These are phyloP conservation scores for Cephalotrichum gorgonifer DNA, from an alignment of 2,329 filamentous ascomycete species.

Conservation along the genomic window DNA sequence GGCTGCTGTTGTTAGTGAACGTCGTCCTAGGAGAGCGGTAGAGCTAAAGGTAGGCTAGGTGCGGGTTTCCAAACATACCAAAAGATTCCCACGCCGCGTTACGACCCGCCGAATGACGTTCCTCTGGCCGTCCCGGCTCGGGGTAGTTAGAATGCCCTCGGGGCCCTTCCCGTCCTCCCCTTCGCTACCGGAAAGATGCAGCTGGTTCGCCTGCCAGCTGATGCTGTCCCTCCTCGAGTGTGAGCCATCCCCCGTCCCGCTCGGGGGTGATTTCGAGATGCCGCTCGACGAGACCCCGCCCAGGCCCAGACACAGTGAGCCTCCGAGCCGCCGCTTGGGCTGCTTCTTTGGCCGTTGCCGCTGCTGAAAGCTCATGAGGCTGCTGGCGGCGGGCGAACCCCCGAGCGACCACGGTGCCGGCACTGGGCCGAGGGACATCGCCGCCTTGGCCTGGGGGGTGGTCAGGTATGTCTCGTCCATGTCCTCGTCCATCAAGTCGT, in stretches of 20 bases:
- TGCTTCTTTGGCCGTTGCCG: slow-evolving; percentile 62
- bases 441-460: slow-evolving; percentile 53
- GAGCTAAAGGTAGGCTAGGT: no score
- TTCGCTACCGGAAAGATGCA: slow-evolving; percentile 70
- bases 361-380: slow-evolving; percentile 75
- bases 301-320: slow-evolving; percentile 39
- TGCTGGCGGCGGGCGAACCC: slow-evolving; percentile 28
- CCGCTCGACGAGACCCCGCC: slow-evolving; percentile 16
- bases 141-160: slow-evolving; percentile 29
- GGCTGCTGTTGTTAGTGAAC: slow-evolving; percentile 46
- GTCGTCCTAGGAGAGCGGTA: background rate
- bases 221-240: slow-evolving; percentile 73
- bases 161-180: slow-evolving; percentile 43
- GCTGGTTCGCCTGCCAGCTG: slow-evolving; percentile 78
- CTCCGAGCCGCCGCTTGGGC: slow-evolving; percentile 44
- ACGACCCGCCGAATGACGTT: slow-evolving; percentile 76
- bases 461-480: slow-evolving; percentile 73
- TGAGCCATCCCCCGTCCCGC: slow-evolving; percentile 21
- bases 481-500: slow-evolving; percentile 61
- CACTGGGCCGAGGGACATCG: slow-evolving; percentile 10
- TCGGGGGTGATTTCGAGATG: slow-evolving; percentile 67
- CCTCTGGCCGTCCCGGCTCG: slow-evolving; percentile 47
- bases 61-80: slow-evolving; percentile 51
- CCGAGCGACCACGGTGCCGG: slow-evolving; percentile 53
- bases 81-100: slow-evolving; percentile 75